phyloP scores from a whole-genome alignment of 2,329 filamentous ascomycete species.

The Rhynchosporium agropyri region DNA sequence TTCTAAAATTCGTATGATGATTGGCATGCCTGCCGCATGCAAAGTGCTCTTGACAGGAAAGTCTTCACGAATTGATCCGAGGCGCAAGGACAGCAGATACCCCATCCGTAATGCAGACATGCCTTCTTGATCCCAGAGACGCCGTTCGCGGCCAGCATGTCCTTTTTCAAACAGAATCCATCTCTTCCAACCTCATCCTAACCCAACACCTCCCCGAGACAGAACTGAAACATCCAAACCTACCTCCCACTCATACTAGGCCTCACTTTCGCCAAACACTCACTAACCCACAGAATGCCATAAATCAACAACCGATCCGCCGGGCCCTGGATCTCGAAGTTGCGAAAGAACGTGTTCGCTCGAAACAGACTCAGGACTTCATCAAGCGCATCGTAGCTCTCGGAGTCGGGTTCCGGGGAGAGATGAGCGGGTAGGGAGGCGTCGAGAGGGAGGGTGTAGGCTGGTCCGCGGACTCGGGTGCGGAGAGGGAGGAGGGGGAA shows the following conservation, averaged over 20 bases:
- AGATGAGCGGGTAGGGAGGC: constrained; percentile 47
- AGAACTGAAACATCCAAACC: constrained; percentile 37
- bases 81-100: not conserved
- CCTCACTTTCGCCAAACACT: constrained; percentile 86
- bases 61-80: not conserved
- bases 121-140: no score
- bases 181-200: not conserved
- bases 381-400: constrained; percentile 95
- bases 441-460: constrained; percentile 75
- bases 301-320: constrained; percentile 95
- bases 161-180: not conserved
- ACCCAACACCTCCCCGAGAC: not conserved
- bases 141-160: no score
- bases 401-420: constrained; percentile 78
- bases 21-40: not conserved
- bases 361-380: constrained; percentile 92
- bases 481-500: constrained; percentile 93
- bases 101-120: no score
- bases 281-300: constrained; percentile 91
- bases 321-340: constrained; percentile 97
- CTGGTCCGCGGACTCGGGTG: constrained; percentile 93
- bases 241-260: constrained; percentile 67
- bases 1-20: not conserved
- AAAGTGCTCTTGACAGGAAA: not conserved
- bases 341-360: constrained; percentile 98